Evolutionary conservation across 1,139 yeast genomes (phyloP), one percentile per base, ranked within the genome.

Genomic region (Sugiyamaella grinbergsii): DNA sequence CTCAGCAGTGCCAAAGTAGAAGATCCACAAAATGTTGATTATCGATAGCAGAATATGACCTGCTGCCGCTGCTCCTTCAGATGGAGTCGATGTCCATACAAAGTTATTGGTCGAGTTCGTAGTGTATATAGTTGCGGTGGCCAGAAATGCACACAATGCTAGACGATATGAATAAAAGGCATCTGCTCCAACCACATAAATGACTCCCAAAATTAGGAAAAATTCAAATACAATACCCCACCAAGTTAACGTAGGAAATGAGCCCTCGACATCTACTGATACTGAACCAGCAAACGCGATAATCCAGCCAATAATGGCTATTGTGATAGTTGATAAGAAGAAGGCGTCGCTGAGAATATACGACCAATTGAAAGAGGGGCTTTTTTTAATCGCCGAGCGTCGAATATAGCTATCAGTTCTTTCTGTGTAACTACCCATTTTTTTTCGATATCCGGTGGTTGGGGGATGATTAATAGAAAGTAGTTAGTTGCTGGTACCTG

Each of bases 141-240:
- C 73, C 41, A 82, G 68, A 52, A 77, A 71, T 2, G 83, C 81
- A 50, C 81, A 78, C 22, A 50, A 28, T 22, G 85, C 82, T 59
- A 79, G 73, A 56, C 86, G 80, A 71, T 93, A 89, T 57, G 81
- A 77, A 64, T 86, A 90, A 53, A 88, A 75, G 47, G 82, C 73
- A 67, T 86, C 84, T 62, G 80, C 79, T 51, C 83, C 76, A 61
- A 89, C 85, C 33, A 88, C 72, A 38, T 81, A 64, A 24, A 83
- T 70, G 46, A 90, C 75, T 31, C 78, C 68, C 5, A 74, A 58
- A 26, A 87, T 77, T 36, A 89, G 64, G 32, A 86, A 58, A 31
- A 90, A 73, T 70, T 93, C 82, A 64, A 82, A 93, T 5, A 86
- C 93, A n/a, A 93, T 70, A 2, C 96, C 96, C 98, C 98, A 93